Conservation (phyloP, 352 stramenopile genomes). For the Phytophthora fragariaefolia region DNA sequence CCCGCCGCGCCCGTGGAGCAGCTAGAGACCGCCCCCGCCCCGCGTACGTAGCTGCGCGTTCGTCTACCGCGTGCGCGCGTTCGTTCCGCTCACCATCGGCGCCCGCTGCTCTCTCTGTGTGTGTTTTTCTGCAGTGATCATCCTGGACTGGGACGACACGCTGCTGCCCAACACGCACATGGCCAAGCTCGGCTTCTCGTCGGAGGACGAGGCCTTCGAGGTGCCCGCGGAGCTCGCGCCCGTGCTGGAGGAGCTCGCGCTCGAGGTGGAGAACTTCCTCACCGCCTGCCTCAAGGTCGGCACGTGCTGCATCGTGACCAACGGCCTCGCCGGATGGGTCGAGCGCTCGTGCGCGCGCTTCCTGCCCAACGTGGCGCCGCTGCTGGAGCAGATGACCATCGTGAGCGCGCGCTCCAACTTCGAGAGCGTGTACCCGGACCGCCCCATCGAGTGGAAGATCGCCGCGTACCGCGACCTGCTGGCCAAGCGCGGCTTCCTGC, state of each 20-base stretch:
- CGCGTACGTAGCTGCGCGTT: slow-evolving; percentile 28
- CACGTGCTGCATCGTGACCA: slow-evolving; percentile 71
- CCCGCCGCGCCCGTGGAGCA: slow-evolving; percentile 21
- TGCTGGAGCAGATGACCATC: slow-evolving; percentile 65
- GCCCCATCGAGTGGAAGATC: slow-evolving; percentile 84
- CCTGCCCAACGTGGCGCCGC: slow-evolving; percentile 58
- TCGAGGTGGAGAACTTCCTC: slow-evolving; percentile 57
- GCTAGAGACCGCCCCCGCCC: slow-evolving; percentile 2
- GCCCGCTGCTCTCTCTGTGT: neutral
- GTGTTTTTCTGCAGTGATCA: slow-evolving; percentile 49
- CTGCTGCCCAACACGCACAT: slow-evolving; percentile 79
- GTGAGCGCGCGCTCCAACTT: slow-evolving; percentile 74
- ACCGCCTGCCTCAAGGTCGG: slow-evolving; percentile 54
- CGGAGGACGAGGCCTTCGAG: slow-evolving; percentile 54
- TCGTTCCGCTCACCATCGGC: slow-evolving; percentile 4
- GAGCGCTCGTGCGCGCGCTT: slow-evolving; percentile 80
- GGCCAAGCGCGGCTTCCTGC: slow-evolving; percentile 35
- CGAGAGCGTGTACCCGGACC: slow-evolving; percentile 59
- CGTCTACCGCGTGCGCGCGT: neutral
- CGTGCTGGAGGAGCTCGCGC: slow-evolving; percentile 43
- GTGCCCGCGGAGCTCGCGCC: slow-evolving; percentile 42
- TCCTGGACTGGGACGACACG: slow-evolving; percentile 88
- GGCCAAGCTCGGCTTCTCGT: slow-evolving; percentile 63
- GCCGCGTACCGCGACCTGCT: slow-evolving; percentile 70
- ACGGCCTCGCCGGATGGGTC: slow-evolving; percentile 74